phyloP scores from a whole-genome alignment of 2,329 filamentous ascomycete species.

The Beauveria australis region DNA sequence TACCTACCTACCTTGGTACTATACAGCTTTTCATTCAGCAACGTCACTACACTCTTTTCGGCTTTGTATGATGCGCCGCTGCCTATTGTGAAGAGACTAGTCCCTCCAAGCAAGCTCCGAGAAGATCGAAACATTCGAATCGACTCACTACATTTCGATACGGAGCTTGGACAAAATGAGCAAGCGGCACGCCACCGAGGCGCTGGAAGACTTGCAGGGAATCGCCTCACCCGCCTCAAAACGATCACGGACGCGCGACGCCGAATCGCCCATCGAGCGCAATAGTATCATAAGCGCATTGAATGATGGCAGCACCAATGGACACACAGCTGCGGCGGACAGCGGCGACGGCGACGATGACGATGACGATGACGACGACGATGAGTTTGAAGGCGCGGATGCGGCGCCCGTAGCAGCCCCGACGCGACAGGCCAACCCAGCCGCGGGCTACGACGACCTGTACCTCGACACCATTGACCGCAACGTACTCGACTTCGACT shows the following conservation, averaged over 20 bases:
- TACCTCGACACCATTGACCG: conserved; percentile 97
- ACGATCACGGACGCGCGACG: conserved; percentile 44
- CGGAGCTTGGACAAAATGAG: conserved; percentile 24
- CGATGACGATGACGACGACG: conserved; percentile 24
- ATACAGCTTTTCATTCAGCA: not conserved
- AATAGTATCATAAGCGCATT: conserved; percentile 24
- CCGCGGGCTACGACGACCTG: conserved; percentile 85
- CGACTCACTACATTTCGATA: not conserved
- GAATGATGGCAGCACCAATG: conserved; percentile 23
- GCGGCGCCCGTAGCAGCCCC: conserved; percentile 33
- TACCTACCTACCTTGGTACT: not conserved
- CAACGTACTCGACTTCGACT: conserved; percentile 91
- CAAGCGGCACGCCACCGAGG: conserved; percentile 53
- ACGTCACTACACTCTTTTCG: not conserved
- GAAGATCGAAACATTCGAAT: not conserved
- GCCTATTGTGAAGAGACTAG: not conserved
- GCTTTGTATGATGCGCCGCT: not conserved
- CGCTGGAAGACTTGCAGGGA: conserved; percentile 48
- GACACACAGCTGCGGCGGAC: conserved; percentile 15
- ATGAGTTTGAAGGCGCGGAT: conserved; percentile 33
- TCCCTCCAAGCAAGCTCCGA: not conserved
- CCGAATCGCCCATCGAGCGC: conserved; percentile 27
- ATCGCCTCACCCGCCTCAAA: conserved; percentile 52
- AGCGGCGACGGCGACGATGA: conserved; percentile 24
- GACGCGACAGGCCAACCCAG: conserved; percentile 65